Evolutionary conservation across 2,329 filamentous ascomycete species (phyloP), one percentile per base, ranked within the genome.

Genomic region (Penicillium nordicum): DNA sequence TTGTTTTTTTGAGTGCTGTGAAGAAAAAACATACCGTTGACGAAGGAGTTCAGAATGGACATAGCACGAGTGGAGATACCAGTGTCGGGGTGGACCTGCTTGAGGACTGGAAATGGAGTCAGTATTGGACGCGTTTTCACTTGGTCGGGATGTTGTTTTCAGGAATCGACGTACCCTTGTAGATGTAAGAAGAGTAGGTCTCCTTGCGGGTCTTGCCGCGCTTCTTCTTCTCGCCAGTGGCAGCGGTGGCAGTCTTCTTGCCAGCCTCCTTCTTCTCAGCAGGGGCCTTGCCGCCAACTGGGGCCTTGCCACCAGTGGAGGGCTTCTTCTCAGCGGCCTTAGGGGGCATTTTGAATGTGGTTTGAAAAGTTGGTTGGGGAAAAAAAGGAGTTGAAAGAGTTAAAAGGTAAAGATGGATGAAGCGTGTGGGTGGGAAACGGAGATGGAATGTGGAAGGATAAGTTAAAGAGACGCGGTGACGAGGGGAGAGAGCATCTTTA

Each of bases 171-270:
- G 78, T 76, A 97, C 93, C 94, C 85, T 97, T 99, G 90, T 97
- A 99, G 82, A 99, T 99, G 87, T 99, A 99, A 55, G 91, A 95
- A 69, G 90, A 95, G 85, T 99, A 99, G n/a, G 94, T 99, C 86
- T 99, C 94, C 89, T 97, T 97, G 82, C 94, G 88, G 68, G 92
- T 90, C 92, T 99, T 99, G 83, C 92, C 96, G 76, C 94, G 91
- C 92, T 97, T 99, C 90, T 99, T 99, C 92, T 97, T 97, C 72
- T 97, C 94, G 65, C 94, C 94, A 75, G 90, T 87, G 61, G 92
- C 87, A 59, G 93, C 91, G 68, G 85, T 81, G 48, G 76, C 72
- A 52, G 94, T 97, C 89, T 97, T 99, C 90, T 99, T 99, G 84
- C 93, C 94, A 66, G 93, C 94, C 82, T 97, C 93, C 88, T 97